Evolutionary conservation across 2,329 filamentous ascomycete genomes (phyloP).

Genomic region (Diaporthe australafricana): DNA sequence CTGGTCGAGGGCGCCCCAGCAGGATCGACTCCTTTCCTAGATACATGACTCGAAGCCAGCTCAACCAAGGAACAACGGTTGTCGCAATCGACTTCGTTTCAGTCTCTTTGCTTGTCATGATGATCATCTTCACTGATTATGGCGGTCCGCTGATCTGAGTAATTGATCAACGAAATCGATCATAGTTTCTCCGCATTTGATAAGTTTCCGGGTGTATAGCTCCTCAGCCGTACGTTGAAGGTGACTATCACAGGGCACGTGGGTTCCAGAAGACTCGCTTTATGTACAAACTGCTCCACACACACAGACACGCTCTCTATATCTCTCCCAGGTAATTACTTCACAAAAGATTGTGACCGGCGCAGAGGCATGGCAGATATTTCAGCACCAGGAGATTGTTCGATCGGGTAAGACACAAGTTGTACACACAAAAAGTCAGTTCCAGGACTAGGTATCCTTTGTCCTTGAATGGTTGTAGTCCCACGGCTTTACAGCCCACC

Average conservation of each 20-base stretch:
- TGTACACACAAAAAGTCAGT: neutral
- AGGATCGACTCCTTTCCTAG: conserved; percentile 18
- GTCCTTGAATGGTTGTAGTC: neutral
- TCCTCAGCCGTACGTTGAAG: neutral
- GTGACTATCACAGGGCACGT: neutral
- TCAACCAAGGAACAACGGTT: neutral
- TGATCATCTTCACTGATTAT: neutral
- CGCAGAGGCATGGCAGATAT: neutral
- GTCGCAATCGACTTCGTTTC: conserved; percentile 22
- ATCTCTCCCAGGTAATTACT: neutral
- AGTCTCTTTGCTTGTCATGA: conserved; percentile 24
- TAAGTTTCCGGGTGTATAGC: neutral
- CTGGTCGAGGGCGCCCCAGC: neutral
- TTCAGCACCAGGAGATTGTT: neutral
- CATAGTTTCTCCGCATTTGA: conserved; percentile 3
- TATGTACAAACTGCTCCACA: neutral
- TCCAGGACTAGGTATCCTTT: neutral
- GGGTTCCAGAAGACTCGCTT: neutral
- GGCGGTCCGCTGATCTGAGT: neutral
- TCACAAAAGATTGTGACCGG: neutral
- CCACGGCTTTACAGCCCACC: neutral
- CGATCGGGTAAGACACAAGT: neutral
- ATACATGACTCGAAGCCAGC: conserved; percentile 22
- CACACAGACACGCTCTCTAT: neutral
- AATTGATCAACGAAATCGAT: conserved; percentile 6